Conservation (phyloP, 2,329 filamentous ascomycete genomes). For the Tothia fuscella region DNA sequence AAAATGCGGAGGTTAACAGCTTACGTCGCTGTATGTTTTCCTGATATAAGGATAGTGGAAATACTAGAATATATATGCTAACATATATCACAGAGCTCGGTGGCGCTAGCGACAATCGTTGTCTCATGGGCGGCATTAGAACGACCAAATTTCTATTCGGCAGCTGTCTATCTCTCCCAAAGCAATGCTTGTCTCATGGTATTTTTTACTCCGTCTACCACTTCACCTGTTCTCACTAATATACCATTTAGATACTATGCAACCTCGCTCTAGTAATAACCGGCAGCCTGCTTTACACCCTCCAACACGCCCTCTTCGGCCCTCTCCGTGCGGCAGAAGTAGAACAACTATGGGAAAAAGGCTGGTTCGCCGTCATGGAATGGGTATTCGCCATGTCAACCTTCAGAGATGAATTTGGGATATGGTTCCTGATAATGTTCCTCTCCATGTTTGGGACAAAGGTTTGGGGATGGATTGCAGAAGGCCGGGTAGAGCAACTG, state of each 20-base stretch:
- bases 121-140: slow-evolving; percentile 61
- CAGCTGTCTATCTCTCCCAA: slow-evolving; percentile 91
- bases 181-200: slow-evolving; percentile 93
- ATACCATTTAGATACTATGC: slow-evolving; percentile 58
- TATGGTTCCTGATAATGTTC: slow-evolving; percentile 95
- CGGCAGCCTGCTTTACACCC: slow-evolving; percentile 67
- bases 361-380: slow-evolving; percentile 96
- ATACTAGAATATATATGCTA: not conserved
- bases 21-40: slow-evolving; percentile 6
- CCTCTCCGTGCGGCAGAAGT: slow-evolving; percentile 85
- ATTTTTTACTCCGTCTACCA: no score
- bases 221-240: not conserved
- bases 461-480: slow-evolving; percentile 97
- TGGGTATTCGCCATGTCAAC: slow-evolving; percentile 97
- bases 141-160: slow-evolving; percentile 95
- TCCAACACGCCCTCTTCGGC: slow-evolving; percentile 86
- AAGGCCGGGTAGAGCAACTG: slow-evolving; percentile 83
- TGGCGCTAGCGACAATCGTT: slow-evolving; percentile 5
- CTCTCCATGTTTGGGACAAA: slow-evolving; percentile 84
- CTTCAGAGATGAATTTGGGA: slow-evolving; percentile 87
- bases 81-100: slow-evolving; percentile 7
- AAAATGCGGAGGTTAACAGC: slow-evolving; percentile 7
- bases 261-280: slow-evolving; percentile 80
- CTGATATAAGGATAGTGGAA: not conserved
- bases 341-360: slow-evolving; percentile 93